phyloP scores from a whole-genome alignment of 192 early-diverging fungal genomes.

The Coemansia aciculifera region DNA sequence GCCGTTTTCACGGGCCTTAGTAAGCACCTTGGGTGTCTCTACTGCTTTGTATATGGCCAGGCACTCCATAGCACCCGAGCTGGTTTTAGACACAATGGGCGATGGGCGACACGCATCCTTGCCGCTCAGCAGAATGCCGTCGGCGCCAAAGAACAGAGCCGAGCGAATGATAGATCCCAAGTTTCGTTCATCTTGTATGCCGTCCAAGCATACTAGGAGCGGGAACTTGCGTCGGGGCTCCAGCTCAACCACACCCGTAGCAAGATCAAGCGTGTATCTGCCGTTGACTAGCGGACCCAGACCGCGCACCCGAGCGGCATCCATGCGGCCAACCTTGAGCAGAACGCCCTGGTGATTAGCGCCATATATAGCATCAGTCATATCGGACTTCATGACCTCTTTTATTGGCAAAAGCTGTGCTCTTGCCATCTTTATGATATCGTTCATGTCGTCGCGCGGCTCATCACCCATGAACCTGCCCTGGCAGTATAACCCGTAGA shows the following conservation, averaged over 20 bases:
- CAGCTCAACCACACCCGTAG: neutral
- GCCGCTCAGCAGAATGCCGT: conserved; percentile 25
- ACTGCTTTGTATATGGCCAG: conserved; percentile 14
- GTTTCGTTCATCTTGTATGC: conserved; percentile 43
- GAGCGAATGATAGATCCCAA: conserved; percentile 49
- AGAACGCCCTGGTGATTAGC: conserved; percentile 35
- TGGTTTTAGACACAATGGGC: conserved; percentile 41
- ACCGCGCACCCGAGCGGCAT: neutral
- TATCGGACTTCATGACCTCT: neutral
- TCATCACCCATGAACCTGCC: conserved; percentile 20
- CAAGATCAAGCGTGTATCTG: conserved; percentile 15
- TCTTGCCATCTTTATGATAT: conserved; percentile 10
- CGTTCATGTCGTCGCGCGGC: conserved; percentile 2
- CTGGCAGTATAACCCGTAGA: conserved; percentile 23
- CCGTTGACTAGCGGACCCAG: conserved; percentile 17
- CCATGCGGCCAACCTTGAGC: conserved; percentile 12
- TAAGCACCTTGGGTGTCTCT: conserved; percentile 4
- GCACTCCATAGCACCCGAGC: conserved; percentile 45
- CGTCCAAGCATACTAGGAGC: conserved; percentile 33
- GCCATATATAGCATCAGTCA: conserved; percentile 3
- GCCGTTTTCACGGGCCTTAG: conserved; percentile 11
- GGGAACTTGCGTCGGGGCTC: conserved; percentile 32
- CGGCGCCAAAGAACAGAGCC: conserved; percentile 52
- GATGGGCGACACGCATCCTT: conserved; percentile 13
- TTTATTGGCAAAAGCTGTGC: conserved; percentile 16